phyloP scores from a whole-genome alignment of 257 asterid species.

The Solanum tacnaense region DNA sequence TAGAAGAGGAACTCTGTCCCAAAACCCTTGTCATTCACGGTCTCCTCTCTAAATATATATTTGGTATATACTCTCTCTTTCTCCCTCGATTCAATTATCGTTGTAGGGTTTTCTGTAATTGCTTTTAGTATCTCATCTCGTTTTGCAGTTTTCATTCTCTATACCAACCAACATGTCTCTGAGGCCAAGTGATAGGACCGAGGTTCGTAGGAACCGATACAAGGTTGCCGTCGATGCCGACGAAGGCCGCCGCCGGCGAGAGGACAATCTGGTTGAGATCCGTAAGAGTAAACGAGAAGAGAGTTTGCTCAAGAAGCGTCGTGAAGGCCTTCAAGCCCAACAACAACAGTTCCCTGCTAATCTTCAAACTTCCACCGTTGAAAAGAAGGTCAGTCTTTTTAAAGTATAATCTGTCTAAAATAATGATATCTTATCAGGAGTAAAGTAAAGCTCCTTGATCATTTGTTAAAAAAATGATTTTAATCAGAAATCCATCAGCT shows the following conservation, averaged over 20 bases:
- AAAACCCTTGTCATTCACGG: slow-evolving; percentile 5
- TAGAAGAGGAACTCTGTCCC: background rate
- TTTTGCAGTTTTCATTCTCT: background rate
- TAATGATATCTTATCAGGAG: background rate
- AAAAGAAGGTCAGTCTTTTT: slow-evolving; percentile 42
- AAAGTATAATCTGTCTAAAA: background rate
- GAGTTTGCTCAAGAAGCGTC: slow-evolving; percentile 73
- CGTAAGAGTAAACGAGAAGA: slow-evolving; percentile 90
- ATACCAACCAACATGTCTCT: slow-evolving; percentile 15
- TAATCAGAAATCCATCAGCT: background rate
- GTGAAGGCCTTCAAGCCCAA: slow-evolving; percentile 56
- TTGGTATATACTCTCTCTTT: background rate
- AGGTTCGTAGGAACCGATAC: slow-evolving; percentile 84
- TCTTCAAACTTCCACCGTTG: slow-evolving; percentile 40
- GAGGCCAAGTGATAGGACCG: slow-evolving; percentile 79
- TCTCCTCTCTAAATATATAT: background rate
- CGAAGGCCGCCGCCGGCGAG: slow-evolving; percentile 89
- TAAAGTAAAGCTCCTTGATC: background rate
- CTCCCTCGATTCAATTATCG: background rate
- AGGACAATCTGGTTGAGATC: slow-evolving; percentile 96
- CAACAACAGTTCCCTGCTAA: slow-evolving; percentile 44
- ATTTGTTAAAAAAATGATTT: background rate
- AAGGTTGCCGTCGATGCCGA: slow-evolving; percentile 96
- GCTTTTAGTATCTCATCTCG: background rate
- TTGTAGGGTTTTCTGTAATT: background rate